Evolutionary conservation across 768 basidiomycete species (phyloP).

Genomic region (Tylopilus plumbeoviolaceoides): DNA sequence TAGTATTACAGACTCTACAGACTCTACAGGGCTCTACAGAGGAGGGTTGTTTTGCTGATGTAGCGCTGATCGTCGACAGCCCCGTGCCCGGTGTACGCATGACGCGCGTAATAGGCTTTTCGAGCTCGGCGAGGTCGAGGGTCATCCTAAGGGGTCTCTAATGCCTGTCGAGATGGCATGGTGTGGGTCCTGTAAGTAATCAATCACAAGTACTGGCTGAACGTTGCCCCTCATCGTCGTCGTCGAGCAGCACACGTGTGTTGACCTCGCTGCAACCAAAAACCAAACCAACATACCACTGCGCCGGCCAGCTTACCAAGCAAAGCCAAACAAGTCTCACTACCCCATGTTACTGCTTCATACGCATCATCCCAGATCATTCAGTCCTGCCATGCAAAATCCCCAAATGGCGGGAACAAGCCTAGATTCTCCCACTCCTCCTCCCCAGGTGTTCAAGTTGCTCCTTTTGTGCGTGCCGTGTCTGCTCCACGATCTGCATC

Average conservation of each 20-base stretch:
- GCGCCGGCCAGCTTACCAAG: constrained; percentile 17
- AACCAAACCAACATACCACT: neutral
- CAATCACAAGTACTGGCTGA: no score
- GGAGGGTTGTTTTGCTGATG: no score
- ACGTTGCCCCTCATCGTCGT: constrained; percentile 12
- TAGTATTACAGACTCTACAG: no score
- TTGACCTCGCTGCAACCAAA: constrained; percentile 5
- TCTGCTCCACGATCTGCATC: constrained; percentile 70
- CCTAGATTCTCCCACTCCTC: constrained; percentile 38
- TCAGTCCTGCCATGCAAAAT: constrained; percentile 66
- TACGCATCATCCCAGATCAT: constrained; percentile 46
- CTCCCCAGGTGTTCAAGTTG: constrained; percentile 36
- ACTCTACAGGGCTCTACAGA: no score
- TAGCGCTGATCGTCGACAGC: constrained; percentile 78
- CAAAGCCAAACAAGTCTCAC: constrained; percentile 28
- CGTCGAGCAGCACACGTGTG: constrained; percentile 7
- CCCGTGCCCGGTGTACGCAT: constrained; percentile 77
- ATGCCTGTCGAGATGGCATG: no score
- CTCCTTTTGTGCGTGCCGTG: constrained; percentile 58
- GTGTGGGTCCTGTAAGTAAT: no score
- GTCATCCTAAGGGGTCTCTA: no score
- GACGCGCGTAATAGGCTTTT: constrained; percentile 62
- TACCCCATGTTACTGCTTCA: no score
- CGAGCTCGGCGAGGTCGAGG: constrained; percentile 51
- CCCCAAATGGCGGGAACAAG: constrained; percentile 58